Base-by-base conservation (phyloP, 78 protist genomes). In the Polysphondylium violaceum region DNA sequence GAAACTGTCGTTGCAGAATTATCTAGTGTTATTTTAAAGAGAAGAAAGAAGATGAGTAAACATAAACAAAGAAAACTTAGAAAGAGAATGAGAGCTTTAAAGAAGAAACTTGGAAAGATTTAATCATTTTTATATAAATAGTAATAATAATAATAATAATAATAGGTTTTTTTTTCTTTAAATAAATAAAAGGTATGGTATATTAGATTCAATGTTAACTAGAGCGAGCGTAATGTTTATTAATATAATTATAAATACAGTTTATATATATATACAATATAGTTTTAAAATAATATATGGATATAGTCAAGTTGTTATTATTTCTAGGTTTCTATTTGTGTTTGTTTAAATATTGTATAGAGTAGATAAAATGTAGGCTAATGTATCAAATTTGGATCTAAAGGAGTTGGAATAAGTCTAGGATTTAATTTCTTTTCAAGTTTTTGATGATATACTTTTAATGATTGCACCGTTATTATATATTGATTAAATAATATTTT, bases 51-150 rank as follows among this genome's bases (percentile, higher is more conserved):
- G 59, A 86, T 86, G 92, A 86, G 36, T 43, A 86, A 86, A 38
- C 92, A 86, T 60, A 86, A 86, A 56, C 78, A 71, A 64, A 86
- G 79, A 64, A 86, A 86, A 69, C 27, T 86, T 27, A 73, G 92
- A 63, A 73, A 51, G 69, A 86, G 55, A 58, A 61, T 74, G 68
- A 73, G 92, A 73, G 58, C 85, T 2, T 51, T 86, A 60, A 86
- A 86, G 78, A 86, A 74, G 60, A 86, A 65, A 86, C 76, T 86
- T 47, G 92, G 92, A 43, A 73, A 86, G 83, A 74, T 74, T 64
- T 74, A 86, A 83, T 67, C 6, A 50, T 29, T 47, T 38, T 27
- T 21, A 9, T 7, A 43, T 11, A 31, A 27, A 31, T 29, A 75
- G 19, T 17, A 14, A 75, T 21, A 51, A 27, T 29, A 53, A 43